Evolutionary conservation across 1,284 basidiomycete species (phyloP).

Genomic region (Cutaneotrichosporon spelunceum): DNA sequence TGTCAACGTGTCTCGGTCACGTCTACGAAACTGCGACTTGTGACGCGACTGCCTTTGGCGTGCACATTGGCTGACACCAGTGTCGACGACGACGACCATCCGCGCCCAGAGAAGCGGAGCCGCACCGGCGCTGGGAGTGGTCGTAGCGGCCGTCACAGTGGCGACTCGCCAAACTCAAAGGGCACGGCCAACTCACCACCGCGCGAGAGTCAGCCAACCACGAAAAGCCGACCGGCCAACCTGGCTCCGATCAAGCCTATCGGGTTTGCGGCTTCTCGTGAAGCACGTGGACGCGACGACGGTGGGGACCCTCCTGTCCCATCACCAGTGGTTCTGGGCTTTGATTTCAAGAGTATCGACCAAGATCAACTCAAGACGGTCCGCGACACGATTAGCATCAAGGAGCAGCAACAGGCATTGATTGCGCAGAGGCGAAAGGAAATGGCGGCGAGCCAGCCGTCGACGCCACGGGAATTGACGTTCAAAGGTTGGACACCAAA

Average conservation of each 20-base stretch:
- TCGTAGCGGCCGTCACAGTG: slow-evolving; percentile 13
- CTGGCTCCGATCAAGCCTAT: slow-evolving; percentile 44
- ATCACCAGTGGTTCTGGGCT: slow-evolving; percentile 49
- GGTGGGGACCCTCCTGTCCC: slow-evolving; percentile 34
- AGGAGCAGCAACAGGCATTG: slow-evolving; percentile 48
- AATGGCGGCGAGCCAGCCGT: slow-evolving; percentile 35
- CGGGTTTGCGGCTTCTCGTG: slow-evolving; percentile 42
- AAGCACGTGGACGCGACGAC: slow-evolving; percentile 33
- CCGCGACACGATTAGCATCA: slow-evolving; percentile 47
- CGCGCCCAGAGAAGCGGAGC: slow-evolving; percentile 24
- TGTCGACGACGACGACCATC: slow-evolving; percentile 19
- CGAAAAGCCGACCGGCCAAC: slow-evolving; percentile 13
- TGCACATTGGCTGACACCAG: slow-evolving; percentile 6
- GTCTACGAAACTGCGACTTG: no score
- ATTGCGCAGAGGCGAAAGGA: slow-evolving; percentile 45
- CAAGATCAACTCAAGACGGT: slow-evolving; percentile 48
- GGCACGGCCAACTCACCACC: slow-evolving; percentile 9
- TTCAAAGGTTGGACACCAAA: slow-evolving; percentile 49
- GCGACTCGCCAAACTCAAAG: slow-evolving; percentile 24
- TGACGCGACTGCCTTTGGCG: neutral
- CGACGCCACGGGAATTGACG: slow-evolving; percentile 43
- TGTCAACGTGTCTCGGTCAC: neutral
- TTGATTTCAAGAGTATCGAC: slow-evolving; percentile 47
- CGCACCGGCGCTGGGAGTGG: slow-evolving; percentile 1
- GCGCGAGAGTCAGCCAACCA: slow-evolving; percentile 9